These are phyloP conservation scores for Gonium pectorale DNA, from an alignment of 139 green algal genomes.

Conservation along the genomic window DNA sequence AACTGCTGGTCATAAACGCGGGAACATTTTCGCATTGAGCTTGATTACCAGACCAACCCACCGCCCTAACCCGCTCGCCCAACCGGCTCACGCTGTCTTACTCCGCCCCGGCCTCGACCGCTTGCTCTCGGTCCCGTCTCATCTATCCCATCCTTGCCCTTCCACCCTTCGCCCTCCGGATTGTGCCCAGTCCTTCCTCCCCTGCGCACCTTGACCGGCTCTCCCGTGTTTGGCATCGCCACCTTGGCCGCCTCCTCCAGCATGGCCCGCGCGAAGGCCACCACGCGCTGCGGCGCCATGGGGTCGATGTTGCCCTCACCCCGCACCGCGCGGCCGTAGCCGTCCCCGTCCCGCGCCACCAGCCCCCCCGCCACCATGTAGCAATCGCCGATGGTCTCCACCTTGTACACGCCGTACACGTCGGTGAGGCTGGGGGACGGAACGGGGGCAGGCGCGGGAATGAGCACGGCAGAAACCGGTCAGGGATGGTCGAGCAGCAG, in stretches of 20 bases:
- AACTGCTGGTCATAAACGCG: too few species aligned
- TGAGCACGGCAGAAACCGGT: background rate
- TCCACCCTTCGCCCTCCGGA: conserved; percentile 51
- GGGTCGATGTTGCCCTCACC: conserved; percentile 30
- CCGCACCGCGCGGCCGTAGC: conserved; percentile 24
- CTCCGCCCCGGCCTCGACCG: too few species aligned
- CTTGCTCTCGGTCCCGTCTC: too few species aligned
- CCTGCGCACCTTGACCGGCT: conserved; percentile 54
- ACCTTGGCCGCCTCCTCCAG: conserved; percentile 27
- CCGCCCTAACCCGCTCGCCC: too few species aligned
- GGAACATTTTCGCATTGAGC: too few species aligned
- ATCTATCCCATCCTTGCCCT: conserved; percentile 51
- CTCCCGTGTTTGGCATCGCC: conserved; percentile 8
- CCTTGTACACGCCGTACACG: conserved; percentile 41
- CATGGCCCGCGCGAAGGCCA: conserved; percentile 53
- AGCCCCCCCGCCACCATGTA: conserved; percentile 60
- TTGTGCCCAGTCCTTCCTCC: too few species aligned
- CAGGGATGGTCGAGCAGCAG: too few species aligned
- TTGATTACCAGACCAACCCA: too few species aligned
- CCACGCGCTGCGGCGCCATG: conserved; percentile 43
- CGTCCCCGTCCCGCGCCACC: conserved; percentile 21
- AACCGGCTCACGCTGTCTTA: too few species aligned
- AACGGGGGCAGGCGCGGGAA: background rate
- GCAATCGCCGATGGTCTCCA: conserved; percentile 68
- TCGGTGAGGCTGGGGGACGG: background rate